Evolutionary conservation across 352 stramenopile genomes (phyloP), one percentile per base, ranked within the genome.

Genomic region (Phytopythium oedochilum): DNA sequence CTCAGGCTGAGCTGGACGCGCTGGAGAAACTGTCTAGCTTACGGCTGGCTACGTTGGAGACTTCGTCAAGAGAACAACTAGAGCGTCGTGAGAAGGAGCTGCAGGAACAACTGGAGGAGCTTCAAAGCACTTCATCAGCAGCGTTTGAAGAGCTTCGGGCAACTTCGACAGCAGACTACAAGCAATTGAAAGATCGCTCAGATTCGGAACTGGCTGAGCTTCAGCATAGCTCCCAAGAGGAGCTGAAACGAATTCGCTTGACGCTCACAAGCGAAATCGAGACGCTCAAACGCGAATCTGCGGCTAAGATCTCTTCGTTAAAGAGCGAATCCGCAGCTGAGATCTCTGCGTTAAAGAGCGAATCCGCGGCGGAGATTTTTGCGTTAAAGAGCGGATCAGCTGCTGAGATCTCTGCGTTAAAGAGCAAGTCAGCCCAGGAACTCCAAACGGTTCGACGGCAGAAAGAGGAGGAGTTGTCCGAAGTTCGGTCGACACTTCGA

Each of bases 391-490:
- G 59, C 15, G 61, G 44, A 1, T 70, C 58, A 12, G 58, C 53
- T 17, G 49, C 51, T 8, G 60, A 69, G 23, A 64, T 83, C 5
- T 50, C 55, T 3, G 59, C 55, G 1, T 32, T 74, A 18, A 66
- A 55, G 0, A 56, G 62, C 3, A 61, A 64, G 12, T 62, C 71
- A 9, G 52, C 36, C 29, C 49, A 49, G 29, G 60, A 83, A 18
- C 44, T 83, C 1, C n/a, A 63, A 9, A 40, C 55, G 2, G 53
- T 75, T 15, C 64, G 59, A 23, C 31, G 63, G 9, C 57, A 63
- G 46, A 75, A 61, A 15, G 52, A 70, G 2, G 47, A 61, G 32
- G 54, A 70, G 38, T 45, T 78, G 14, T 35, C 55, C 18, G n/a
- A 34, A 6, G 54, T 79, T 6, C 58, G 55, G 23, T 5, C 8